phyloP scores from a whole-genome alignment of 2,329 filamentous ascomycete species.

The Colletotrichum noveboracense region DNA sequence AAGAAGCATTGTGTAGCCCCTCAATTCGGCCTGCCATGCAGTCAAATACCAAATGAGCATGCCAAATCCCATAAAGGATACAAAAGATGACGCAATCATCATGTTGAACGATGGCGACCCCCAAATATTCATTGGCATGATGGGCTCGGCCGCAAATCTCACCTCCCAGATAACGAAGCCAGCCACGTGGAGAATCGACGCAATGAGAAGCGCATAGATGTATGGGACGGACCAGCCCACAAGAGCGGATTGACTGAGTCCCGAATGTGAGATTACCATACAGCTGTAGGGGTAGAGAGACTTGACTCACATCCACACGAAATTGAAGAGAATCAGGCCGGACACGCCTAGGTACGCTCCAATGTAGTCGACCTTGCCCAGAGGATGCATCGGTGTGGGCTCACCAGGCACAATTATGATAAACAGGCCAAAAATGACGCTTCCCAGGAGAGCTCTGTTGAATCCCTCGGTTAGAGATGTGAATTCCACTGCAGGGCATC shows the following conservation, averaged over 20 bases:
- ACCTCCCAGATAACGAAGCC: neutral
- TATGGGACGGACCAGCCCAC: neutral
- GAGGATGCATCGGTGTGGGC: neutral
- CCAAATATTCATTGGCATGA: neutral
- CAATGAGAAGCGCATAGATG: neutral
- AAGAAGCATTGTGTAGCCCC: neutral
- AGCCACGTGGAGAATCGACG: neutral
- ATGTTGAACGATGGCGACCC: neutral
- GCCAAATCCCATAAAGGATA: neutral
- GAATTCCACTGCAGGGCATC: rapidly evolving
- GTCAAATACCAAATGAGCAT: neutral
- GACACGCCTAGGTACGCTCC: neutral
- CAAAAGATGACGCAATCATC: neutral
- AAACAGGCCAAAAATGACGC: neutral
- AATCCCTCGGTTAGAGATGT: neutral
- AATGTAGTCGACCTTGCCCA: neutral
- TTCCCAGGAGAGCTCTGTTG: neutral
- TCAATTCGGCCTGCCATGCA: neutral
- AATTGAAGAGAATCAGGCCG: neutral
- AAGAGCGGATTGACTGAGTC: neutral
- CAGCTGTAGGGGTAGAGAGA: neutral
- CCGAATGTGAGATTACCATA: neutral
- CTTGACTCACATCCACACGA: neutral
- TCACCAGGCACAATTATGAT: neutral
- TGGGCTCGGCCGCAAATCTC: neutral